Conservation (phyloP, 2,329 filamentous ascomycete species). For the Talaromyces albobiverticillius region DNA sequence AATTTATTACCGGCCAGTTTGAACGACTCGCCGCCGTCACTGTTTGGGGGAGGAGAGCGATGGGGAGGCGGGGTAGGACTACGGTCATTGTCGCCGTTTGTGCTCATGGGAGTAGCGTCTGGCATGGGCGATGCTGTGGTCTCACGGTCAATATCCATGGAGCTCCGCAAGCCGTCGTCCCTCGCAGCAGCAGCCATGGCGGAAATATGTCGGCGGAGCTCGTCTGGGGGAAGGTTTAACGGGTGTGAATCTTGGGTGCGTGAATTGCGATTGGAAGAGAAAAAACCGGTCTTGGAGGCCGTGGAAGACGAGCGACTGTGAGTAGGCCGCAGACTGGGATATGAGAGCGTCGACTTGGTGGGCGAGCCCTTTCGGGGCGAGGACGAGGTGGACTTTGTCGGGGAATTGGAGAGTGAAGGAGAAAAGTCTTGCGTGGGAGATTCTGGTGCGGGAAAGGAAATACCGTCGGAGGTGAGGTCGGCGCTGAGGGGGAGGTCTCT, state of each 20-base stretch:
- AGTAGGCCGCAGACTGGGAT: slow-evolving; percentile 13
- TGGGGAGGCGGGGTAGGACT: slow-evolving; percentile 49
- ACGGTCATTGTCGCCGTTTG: slow-evolving; percentile 29
- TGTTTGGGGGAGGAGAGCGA: slow-evolving; percentile 40
- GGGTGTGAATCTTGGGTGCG: slow-evolving; percentile 72
- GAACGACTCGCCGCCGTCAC: slow-evolving; percentile 86
- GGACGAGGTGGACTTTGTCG: slow-evolving; percentile 20
- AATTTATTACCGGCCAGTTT: slow-evolving; percentile 94
- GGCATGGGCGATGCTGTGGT: slow-evolving; percentile 54
- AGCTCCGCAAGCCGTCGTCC: slow-evolving; percentile 49
- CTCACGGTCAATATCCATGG: slow-evolving; percentile 77
- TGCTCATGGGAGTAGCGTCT: slow-evolving; percentile 23
- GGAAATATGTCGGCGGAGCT: slow-evolving; percentile 70
- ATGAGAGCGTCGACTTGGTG: slow-evolving; percentile 20
- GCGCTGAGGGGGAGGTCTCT: neutral
- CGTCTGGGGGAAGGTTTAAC: slow-evolving; percentile 84
- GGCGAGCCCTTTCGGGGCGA: slow-evolving; percentile 17
- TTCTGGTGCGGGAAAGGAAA: slow-evolving; percentile 12
- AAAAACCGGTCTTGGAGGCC: slow-evolving; percentile 25
- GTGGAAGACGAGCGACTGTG: slow-evolving; percentile 32
- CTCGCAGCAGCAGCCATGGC: slow-evolving; percentile 48
- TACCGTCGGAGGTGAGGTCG: slow-evolving; percentile 5
- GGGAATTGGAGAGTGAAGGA: slow-evolving; percentile 15
- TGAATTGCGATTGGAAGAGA: slow-evolving; percentile 37
- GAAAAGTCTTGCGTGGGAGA: neutral